Conservation (phyloP, 768 basidiomycete genomes). For the Lactarius psammicola region DNA sequence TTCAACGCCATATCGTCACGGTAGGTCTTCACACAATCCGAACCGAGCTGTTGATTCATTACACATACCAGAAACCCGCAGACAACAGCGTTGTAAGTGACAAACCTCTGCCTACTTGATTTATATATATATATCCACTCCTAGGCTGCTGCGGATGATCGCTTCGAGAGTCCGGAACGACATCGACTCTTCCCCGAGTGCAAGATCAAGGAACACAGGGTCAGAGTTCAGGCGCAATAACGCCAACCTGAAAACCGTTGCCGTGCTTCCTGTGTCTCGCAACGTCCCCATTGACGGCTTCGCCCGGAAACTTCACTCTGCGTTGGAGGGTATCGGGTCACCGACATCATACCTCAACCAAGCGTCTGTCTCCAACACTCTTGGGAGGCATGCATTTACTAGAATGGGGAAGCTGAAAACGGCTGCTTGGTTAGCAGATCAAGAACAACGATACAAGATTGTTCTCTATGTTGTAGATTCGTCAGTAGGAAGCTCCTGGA, state of each 20-base stretch:
- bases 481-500: slow-evolving; percentile 94
- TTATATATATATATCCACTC: neutral
- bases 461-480: slow-evolving; percentile 97
- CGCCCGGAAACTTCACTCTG: slow-evolving; percentile 81
- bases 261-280: slow-evolving; percentile 82
- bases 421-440: slow-evolving; percentile 91
- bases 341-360: slow-evolving; percentile 92
- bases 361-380: slow-evolving; percentile 84
- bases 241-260: slow-evolving; percentile 89
- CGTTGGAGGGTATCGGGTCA: slow-evolving; percentile 91
- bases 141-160: slow-evolving; percentile 79
- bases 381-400: slow-evolving; percentile 94
- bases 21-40: slow-evolving; percentile 39
- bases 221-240: slow-evolving; percentile 75
- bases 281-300: slow-evolving; percentile 89
- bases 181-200: slow-evolving; percentile 59
- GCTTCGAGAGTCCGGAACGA: slow-evolving; percentile 88
- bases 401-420: slow-evolving; percentile 97
- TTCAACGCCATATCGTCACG: slow-evolving; percentile 96
- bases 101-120: slow-evolving; percentile 29
- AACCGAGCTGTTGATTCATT: slow-evolving; percentile 16
- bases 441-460: slow-evolving; percentile 88
- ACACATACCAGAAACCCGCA: slow-evolving; percentile 63
- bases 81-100: slow-evolving; percentile 73
- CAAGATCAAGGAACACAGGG: slow-evolving; percentile 50